These are phyloP conservation scores for Pseudozyma sp. DNA, from an alignment of 1,284 basidiomycete species.

Conservation along the genomic window DNA sequence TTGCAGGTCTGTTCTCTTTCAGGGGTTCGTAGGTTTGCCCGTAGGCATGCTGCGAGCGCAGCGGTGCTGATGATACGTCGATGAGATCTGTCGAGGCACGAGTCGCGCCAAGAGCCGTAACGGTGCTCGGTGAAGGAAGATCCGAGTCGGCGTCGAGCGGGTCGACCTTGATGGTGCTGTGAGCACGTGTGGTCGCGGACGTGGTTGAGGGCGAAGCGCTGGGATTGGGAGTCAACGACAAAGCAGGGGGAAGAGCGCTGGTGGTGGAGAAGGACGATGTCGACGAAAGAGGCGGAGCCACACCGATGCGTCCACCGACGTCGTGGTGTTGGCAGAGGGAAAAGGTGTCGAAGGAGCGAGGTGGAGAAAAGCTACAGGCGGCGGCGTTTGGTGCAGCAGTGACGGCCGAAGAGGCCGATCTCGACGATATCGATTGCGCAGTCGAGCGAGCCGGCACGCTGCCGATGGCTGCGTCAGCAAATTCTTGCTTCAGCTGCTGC, in stretches of 20 bases:
- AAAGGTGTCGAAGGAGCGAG: constrained; percentile 4
- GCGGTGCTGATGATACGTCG: not conserved
- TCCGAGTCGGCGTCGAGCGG: constrained; percentile 1
- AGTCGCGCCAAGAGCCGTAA: not conserved
- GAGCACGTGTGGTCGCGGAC: constrained; percentile 22
- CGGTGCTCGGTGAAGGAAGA: not conserved
- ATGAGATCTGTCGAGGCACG: not conserved
- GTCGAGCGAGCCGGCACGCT: constrained; percentile 17
- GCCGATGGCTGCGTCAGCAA: not conserved
- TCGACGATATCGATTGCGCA: constrained; percentile 18
- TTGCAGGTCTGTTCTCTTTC: not conserved
- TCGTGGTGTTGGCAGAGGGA: constrained; percentile 5
- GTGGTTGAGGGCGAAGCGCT: constrained; percentile 4
- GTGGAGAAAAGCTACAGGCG: constrained; percentile 1
- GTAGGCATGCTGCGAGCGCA: constrained; percentile 14
- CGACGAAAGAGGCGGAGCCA: constrained; percentile 9
- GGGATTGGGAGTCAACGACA: constrained; percentile 6
- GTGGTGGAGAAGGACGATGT: constrained; percentile 21
- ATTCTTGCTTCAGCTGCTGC: not conserved
- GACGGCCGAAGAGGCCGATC: constrained; percentile 13
- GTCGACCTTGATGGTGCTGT: constrained; percentile 23
- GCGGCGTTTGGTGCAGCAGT: not conserved
- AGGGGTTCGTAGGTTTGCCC: constrained; percentile 1
- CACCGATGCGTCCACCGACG: not conserved
- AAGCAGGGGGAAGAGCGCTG: constrained; percentile 12